Evolutionary conservation across 2,329 filamentous ascomycete species (phyloP).

Genomic region (Didymosphaeria variabile): DNA sequence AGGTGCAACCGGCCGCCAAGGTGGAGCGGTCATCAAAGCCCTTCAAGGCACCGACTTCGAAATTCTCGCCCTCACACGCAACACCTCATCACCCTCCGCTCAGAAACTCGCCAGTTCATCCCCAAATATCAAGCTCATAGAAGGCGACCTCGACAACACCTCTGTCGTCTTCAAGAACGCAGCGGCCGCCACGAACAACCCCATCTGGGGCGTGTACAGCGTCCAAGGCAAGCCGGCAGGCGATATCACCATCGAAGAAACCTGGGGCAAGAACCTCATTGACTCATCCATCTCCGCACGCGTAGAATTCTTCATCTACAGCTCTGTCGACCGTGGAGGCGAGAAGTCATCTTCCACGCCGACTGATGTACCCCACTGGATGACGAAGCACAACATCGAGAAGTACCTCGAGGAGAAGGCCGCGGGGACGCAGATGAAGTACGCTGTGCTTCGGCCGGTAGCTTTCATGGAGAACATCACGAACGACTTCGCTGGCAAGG

Average conservation of each 20-base stretch:
- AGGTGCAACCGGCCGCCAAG: conserved; percentile 55
- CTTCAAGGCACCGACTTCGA: conserved; percentile 51
- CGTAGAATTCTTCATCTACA: conserved; percentile 49
- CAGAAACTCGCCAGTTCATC: conserved; percentile 56
- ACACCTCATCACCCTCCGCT: conserved; percentile 57
- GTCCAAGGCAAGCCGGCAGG: conserved; percentile 46
- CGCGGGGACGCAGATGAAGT: conserved; percentile 58
- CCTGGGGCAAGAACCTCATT: conserved; percentile 45
- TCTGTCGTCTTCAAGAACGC: conserved; percentile 59
- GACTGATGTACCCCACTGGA: conserved; percentile 67
- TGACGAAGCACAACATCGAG: conserved; percentile 67
- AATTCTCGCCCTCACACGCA: conserved; percentile 65
- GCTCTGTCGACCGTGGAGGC: conserved; percentile 47
- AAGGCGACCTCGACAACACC: conserved; percentile 62
- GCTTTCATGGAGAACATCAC: conserved; percentile 67
- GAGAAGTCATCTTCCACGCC: conserved; percentile 56
- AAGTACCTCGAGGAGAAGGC: conserved; percentile 59
- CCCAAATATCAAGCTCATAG: conserved; percentile 59
- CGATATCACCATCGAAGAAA: conserved; percentile 35
- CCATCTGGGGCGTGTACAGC: conserved; percentile 41
- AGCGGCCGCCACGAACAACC: conserved; percentile 31
- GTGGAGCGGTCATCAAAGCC: conserved; percentile 50
- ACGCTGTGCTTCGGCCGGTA: conserved; percentile 66
- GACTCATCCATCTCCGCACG: conserved; percentile 37
- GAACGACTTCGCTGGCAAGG: conserved; percentile 43